Evolutionary conservation across 495 filamentous ascomycete species (phyloP).

Genomic region (Podospora tetraspora): DNA sequence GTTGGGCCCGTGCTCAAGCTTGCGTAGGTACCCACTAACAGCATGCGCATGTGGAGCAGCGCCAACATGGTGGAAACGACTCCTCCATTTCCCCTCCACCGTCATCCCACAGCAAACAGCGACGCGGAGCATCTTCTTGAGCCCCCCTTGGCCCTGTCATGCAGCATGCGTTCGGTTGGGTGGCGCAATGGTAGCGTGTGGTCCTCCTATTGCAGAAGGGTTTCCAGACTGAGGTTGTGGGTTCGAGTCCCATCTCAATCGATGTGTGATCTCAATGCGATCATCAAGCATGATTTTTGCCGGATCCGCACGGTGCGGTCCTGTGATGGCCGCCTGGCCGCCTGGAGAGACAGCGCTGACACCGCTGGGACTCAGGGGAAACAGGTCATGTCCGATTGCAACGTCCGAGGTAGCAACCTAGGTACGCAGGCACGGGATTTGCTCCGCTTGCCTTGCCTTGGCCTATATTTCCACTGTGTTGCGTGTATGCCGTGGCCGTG

Average conservation of each 20-base stretch:
- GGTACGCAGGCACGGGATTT: not conserved
- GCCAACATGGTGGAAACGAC: not conserved
- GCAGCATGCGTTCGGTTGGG: slow-evolving; percentile 23
- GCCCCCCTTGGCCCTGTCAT: not conserved
- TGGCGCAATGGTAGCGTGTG: slow-evolving; percentile 47
- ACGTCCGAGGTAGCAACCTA: not conserved
- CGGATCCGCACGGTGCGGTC: too few relatives aligned
- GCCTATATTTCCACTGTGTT: not conserved
- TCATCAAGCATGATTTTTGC: not conserved
- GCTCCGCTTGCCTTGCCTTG: not conserved
- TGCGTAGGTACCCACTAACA: not conserved
- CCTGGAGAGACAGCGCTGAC: too few relatives aligned
- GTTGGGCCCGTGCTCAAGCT: not conserved
- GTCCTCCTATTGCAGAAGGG: slow-evolving; percentile 36
- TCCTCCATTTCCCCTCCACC: not conserved
- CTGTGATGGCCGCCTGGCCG: too few relatives aligned
- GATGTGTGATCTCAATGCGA: slow-evolving; percentile 1
- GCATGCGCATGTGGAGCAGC: not conserved
- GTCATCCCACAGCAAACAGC: too few relatives aligned
- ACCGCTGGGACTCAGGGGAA: too few relatives aligned
- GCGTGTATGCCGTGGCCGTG: not conserved
- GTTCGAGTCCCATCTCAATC: slow-evolving; percentile 47
- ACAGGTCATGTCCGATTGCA: not conserved
- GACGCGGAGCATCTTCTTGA: not conserved
- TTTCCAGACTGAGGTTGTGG: slow-evolving; percentile 42